Base-by-base conservation (phyloP, 768 basidiomycete species). In the Boletus insuetus region DNA sequence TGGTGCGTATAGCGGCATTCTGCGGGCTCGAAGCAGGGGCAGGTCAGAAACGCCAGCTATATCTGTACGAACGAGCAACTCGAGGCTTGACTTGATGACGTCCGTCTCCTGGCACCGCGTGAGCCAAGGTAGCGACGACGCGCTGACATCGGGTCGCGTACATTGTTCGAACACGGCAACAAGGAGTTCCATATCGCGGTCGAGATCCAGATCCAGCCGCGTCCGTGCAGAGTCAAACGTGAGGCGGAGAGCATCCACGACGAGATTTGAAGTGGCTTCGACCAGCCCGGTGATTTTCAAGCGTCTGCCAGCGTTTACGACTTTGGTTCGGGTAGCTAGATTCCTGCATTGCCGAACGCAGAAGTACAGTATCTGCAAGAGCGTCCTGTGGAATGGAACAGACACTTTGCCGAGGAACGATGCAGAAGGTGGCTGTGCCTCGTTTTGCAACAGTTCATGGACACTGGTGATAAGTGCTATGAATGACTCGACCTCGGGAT, bases 111-210 rank as follows among this genome's bases (percentile, higher is more conserved):
- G 87, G 54, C 90, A 88, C 41, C 82, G 77, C 17, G 85, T 77
- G 40, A 98, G 76, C 95, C 95, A 98, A 20, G 82, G 67, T 1
- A 83, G 74, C 0, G 89, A 84, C 0, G 91, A 86, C 0, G 81
- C 76, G 37, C 81, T 84, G 55, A 92, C 75, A 52, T 90, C 86
- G 3, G 78, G 74, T 10, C 82, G 79, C 8, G 82, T 90, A 66
- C 87, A 87, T 64, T 91, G 88, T 59, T 91, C 84, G 58, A 94
- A 91, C n/a, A 89, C 85, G 8, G 89, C 81, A 6, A 92, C 84
- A 13, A 93, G 75, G 12, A 92, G 75, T 58, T 91, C 85, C 80
- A 94, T 83, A 58, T 96, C 91, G 19, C 81, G 76, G 69, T 94
- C 91, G 7, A 91, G 73, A 43, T 89, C 86, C 53, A 82, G 57